Conservation (phyloP, 805 yeast genomes). For the Hanseniaspora jakobsenii region DNA sequence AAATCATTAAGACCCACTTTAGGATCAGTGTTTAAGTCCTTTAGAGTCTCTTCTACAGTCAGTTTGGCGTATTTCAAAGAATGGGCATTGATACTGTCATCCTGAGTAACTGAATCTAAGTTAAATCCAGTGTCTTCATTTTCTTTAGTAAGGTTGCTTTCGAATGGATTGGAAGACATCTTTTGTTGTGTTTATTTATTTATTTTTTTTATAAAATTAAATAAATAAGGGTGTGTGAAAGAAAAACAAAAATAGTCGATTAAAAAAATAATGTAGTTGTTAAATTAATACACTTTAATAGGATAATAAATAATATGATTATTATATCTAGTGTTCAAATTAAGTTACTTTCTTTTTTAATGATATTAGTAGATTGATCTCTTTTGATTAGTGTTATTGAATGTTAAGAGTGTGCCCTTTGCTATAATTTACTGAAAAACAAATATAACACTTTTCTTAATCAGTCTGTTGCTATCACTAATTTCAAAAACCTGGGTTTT, state of each 20-base stretch:
- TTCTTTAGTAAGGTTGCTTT: constrained; percentile 1
- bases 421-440: too few relatives aligned
- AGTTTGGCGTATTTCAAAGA: constrained; percentile 53
- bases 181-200: neutral
- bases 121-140: constrained; percentile 16
- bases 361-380: too few relatives aligned
- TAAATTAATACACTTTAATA: too few relatives aligned
- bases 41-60: constrained; percentile 53
- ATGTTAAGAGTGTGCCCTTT: too few relatives aligned
- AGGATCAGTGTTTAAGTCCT: constrained; percentile 50
- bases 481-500: too few relatives aligned
- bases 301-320: too few relatives aligned
- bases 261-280: neutral
- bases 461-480: too few relatives aligned
- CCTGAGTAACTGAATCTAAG: constrained; percentile 9
- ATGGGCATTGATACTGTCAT: constrained; percentile 27
- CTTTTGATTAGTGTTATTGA: too few relatives aligned
- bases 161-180: constrained; percentile 31
- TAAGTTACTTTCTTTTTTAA: too few relatives aligned
- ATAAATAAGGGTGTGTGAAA: neutral
- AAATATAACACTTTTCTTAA: too few relatives aligned
- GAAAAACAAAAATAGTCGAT: neutral
- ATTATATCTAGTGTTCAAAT: too few relatives aligned
- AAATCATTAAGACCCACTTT: constrained; percentile 49
- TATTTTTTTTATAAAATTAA: neutral